Evolutionary conservation across 169 alveolate species (phyloP), one percentile per base, ranked within the genome.

Genomic region (Plasmodium knowlesi): DNA sequence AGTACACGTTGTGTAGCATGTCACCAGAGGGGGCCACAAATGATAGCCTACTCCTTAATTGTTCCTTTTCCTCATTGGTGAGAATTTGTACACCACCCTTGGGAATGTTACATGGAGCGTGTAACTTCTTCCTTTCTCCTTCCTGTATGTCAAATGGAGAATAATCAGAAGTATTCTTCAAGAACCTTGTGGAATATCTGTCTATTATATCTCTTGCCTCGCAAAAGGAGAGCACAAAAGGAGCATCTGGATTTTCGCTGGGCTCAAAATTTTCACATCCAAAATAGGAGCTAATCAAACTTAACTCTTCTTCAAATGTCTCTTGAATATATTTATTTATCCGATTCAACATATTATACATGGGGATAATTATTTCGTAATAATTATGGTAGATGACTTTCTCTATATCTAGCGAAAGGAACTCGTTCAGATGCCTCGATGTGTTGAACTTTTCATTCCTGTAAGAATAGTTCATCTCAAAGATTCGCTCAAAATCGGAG

Each of bases 401-500:
- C 39, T 85, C 93, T 16, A 73, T 43, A 25, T 85, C 93, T 10
- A 85, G 34, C 14, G 93, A 85, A 28, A 74, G 41, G 61, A 73
- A 85, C 80, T 85, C 93, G 61, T 85, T 85, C 34, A 85, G 80
- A 34, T 85, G 93, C 41, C 80, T 85, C 0, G 93, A 73, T 0
- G 61, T 85, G 41, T 85, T 76, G 67, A 85, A 85, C 50, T 74
- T 85, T 34, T 85, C 93, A 74, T 85, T 85, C 39, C 93, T 50
- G 34, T 85, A 85, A 5, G 80, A 85, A 39, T 85, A 85, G 67
- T 85, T 85, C 39, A 85, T 85, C 57, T 85, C 93, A 41, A 28
- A 85, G 2, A 85, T 54, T 61, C 39, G 32, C 4, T 85, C 93
- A 50, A 50, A 85, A 46, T 85, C 93, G 1, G 84, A 6, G 41